phyloP scores from a whole-genome alignment of 345 rosid species.

The Euphorbia lathyris region DNA sequence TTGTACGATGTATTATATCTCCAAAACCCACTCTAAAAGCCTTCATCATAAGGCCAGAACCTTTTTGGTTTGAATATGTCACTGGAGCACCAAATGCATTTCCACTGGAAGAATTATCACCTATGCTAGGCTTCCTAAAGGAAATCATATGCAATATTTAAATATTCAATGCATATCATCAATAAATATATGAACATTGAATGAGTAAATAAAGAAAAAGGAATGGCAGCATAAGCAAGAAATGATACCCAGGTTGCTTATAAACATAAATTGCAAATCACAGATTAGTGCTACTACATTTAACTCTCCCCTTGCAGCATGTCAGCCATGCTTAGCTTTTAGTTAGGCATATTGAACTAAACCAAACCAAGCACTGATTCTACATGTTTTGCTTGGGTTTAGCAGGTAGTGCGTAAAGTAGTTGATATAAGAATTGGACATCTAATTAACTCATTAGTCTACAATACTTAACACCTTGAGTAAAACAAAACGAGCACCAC shows the following conservation, averaged over 20 bases:
- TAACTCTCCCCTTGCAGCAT: neutral
- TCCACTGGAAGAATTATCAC: slow-evolving; percentile 54
- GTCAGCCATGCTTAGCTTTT: neutral
- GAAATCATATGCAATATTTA: slow-evolving; percentile 36
- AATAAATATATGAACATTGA: neutral
- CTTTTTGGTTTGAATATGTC: slow-evolving; percentile 40
- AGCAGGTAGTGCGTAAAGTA: no score
- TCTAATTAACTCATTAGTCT: no score
- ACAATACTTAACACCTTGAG: no score
- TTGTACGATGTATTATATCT: slow-evolving; percentile 41
- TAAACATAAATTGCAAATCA: neutral
- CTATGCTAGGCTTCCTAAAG: slow-evolving; percentile 54
- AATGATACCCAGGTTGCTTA: neutral
- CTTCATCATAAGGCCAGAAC: slow-evolving; percentile 39
- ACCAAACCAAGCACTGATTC: no score
- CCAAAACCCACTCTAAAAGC: slow-evolving; percentile 38
- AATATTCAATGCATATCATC: slow-evolving; percentile 12
- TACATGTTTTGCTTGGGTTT: no score
- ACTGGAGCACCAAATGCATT: slow-evolving; percentile 37
- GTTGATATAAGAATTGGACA: no score
- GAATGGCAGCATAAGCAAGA: neutral
- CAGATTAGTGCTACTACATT: neutral
- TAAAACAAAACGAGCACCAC: no score
- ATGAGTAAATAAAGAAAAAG: neutral
- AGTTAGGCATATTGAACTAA: no score